Conservation (phyloP, 2,329 filamentous ascomycete species). For the Clarireedia paspali region DNA sequence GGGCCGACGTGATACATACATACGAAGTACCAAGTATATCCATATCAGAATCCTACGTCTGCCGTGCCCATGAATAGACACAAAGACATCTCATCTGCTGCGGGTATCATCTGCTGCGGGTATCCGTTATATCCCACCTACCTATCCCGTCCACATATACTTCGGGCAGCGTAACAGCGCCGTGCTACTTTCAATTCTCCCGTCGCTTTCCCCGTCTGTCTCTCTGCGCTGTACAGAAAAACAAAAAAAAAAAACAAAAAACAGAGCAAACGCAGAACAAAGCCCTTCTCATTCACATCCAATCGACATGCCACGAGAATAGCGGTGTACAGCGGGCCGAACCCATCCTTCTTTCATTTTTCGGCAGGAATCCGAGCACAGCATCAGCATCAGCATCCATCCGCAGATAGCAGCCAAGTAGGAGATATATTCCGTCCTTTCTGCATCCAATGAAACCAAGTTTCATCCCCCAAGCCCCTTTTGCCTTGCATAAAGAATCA, state of each 20-base stretch:
- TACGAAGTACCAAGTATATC: not conserved
- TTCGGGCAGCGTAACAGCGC: not conserved
- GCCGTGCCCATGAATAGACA: not conserved
- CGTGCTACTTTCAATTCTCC: not conserved
- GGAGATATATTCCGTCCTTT: not conserved
- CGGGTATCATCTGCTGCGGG: not conserved
- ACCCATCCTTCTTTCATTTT: not conserved
- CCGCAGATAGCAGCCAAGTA: not conserved
- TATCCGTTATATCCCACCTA: not conserved
- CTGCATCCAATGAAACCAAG: not conserved
- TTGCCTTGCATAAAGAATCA: not conserved
- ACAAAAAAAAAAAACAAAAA: no score
- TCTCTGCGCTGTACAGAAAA: no score
- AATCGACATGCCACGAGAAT: not conserved
- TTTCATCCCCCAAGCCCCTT: not conserved
- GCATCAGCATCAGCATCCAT: not conserved
- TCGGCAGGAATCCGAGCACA: not conserved
- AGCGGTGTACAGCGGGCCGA: not conserved
- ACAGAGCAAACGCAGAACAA: not conserved
- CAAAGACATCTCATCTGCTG: not conserved
- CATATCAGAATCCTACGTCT: not conserved
- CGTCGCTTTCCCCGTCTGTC: not conserved
- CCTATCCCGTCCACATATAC: not conserved
- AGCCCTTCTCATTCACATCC: not conserved
- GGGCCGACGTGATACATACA: not conserved